Evolutionary conservation across 352 stramenopile genomes (phyloP).

Genomic region (Globisporangium polare): DNA sequence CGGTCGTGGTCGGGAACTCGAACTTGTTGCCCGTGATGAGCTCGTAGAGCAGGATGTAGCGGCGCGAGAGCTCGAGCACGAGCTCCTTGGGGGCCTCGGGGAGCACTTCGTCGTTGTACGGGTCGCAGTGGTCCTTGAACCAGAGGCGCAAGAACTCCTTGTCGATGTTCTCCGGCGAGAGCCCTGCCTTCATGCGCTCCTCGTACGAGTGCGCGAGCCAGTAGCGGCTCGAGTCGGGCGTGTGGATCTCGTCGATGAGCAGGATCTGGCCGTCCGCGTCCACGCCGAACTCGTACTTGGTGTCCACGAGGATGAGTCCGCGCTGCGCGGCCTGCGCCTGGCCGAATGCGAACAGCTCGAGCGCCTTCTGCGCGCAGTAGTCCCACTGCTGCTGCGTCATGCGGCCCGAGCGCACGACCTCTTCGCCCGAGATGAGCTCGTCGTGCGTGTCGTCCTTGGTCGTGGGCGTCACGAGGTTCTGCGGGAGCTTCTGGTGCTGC

Average conservation of each 20-base stretch:
- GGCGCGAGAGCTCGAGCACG: slow-evolving; percentile 93
- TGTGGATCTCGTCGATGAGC: slow-evolving; percentile 99
- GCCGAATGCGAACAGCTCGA: slow-evolving; percentile 92
- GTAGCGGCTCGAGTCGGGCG: slow-evolving; percentile 97
- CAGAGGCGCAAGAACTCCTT: slow-evolving; percentile 99
- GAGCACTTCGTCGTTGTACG: slow-evolving; percentile 95
- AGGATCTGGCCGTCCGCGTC: slow-evolving; percentile 90
- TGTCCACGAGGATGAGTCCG: slow-evolving; percentile 98
- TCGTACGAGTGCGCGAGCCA: slow-evolving; percentile 91
- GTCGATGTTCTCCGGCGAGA: slow-evolving; percentile 98
- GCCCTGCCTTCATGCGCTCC: slow-evolving; percentile 74
- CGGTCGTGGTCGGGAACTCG: slow-evolving; percentile 58
- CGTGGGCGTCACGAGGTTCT: slow-evolving; percentile 97
- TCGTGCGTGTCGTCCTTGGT: slow-evolving; percentile 98
- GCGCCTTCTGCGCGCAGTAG: slow-evolving; percentile 89
- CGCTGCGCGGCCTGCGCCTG: slow-evolving; percentile 89
- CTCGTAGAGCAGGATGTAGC: slow-evolving; percentile 99
- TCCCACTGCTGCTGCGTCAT: slow-evolving; percentile 98
- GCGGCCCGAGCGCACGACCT: slow-evolving; percentile 91
- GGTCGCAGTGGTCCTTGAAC: slow-evolving; percentile 98
- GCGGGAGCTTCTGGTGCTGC: slow-evolving; percentile 96
- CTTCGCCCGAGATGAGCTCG: slow-evolving; percentile 94
- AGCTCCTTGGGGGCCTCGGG: slow-evolving; percentile 96
- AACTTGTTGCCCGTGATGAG: slow-evolving; percentile 97
- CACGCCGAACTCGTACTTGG: slow-evolving; percentile 92